phyloP scores from a whole-genome alignment of 2,329 filamentous ascomycete species.

The Mycosphaerella sp. region DNA sequence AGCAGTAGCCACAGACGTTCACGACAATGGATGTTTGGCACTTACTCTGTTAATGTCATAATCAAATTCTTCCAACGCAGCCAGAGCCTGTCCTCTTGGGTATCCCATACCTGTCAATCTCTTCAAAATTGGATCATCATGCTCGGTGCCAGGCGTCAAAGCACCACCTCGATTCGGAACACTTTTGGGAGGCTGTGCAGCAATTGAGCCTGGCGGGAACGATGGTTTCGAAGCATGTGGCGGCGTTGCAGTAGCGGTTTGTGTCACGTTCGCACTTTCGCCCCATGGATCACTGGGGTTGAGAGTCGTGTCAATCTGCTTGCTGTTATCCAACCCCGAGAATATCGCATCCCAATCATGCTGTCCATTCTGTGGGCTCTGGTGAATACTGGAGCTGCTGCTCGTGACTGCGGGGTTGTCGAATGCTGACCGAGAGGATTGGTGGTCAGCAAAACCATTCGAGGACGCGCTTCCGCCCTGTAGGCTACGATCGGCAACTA shows the following conservation, averaged over 20 bases:
- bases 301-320: constrained; percentile 27
- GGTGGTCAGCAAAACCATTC: constrained; percentile 29
- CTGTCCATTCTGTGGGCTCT: constrained; percentile 36
- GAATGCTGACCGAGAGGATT: constrained; percentile 10
- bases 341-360: constrained; percentile 98
- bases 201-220: constrained; percentile 7
- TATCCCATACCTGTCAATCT: constrained; percentile 88
- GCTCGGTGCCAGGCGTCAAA: constrained; percentile 65
- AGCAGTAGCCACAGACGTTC: not conserved
- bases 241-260: constrained; percentile 16
- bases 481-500: constrained; percentile 24
- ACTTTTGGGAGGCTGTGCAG: constrained; percentile 1
- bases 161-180: constrained; percentile 50
- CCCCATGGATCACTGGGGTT: constrained; percentile 27
- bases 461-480: constrained; percentile 13
- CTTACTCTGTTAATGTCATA: constrained; percentile 92
- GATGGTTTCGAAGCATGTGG: constrained; percentile 10
- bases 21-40: constrained; percentile 15
- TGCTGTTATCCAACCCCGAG: constrained; percentile 61
- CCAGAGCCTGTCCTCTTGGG: constrained; percentile 62
- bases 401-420: constrained; percentile 4
- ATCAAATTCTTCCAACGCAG: constrained; percentile 86
- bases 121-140: constrained; percentile 89
- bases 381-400: constrained; percentile 28
- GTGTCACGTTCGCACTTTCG: constrained; percentile 10